phyloP scores from a whole-genome alignment of 2,329 filamentous ascomycete species.

The Aspergillus uvarum region DNA sequence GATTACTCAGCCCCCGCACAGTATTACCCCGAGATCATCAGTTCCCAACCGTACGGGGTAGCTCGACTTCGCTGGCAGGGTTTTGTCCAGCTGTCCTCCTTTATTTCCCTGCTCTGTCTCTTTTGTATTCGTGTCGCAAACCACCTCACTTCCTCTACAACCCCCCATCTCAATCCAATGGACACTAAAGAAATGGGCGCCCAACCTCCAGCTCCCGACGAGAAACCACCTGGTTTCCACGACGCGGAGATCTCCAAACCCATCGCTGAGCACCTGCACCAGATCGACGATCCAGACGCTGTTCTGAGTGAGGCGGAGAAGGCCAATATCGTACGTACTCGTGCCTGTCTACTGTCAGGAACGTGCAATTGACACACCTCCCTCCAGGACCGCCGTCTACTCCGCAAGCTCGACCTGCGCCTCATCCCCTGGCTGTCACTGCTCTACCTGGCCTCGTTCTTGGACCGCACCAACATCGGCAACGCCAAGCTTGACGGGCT shows the following conservation, averaged over 20 bases:
- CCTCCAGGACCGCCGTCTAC: slow-evolving; percentile 43
- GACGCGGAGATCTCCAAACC: neutral
- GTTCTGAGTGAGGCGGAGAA: slow-evolving; percentile 64
- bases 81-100: neutral
- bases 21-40: too few species aligned
- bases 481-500: slow-evolving; percentile 65
- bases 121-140: neutral
- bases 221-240: neutral
- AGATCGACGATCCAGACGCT: slow-evolving; percentile 58
- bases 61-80: too few species aligned
- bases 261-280: neutral
- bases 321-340: slow-evolving; percentile 54
- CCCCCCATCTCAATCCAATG: neutral
- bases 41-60: too few species aligned
- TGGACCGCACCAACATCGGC: slow-evolving; percentile 70
- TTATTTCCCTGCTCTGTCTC: neutral
- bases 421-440: slow-evolving; percentile 49
- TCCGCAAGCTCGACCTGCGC: slow-evolving; percentile 48
- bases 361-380: neutral
- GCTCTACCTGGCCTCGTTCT: slow-evolving; percentile 46
- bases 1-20: neutral
- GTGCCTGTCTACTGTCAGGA: neutral
- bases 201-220: neutral
- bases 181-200: neutral
- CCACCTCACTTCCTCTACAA: neutral